phyloP scores from a whole-genome alignment of 495 filamentous ascomycete species.

The Chaetomidium leptoderma region DNA sequence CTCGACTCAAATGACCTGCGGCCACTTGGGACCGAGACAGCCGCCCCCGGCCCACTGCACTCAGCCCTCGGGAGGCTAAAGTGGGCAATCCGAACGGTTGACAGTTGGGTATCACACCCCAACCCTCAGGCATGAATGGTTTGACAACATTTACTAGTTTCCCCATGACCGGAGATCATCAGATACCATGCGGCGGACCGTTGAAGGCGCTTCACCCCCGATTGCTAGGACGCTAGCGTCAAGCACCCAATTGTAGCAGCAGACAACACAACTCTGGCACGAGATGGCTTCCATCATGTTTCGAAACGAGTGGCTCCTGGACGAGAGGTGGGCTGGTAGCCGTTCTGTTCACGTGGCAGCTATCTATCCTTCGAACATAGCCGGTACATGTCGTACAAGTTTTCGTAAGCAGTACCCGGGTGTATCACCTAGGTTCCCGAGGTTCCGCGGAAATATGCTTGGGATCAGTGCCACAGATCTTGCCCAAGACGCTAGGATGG shows the following conservation, averaged over 20 bases:
- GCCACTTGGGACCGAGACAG: neutral
- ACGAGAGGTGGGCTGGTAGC: no score
- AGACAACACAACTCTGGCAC: no score
- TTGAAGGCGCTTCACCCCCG: neutral
- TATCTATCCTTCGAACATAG: no score
- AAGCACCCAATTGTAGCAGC: no score
- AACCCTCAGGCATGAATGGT: neutral
- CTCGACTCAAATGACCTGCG: neutral
- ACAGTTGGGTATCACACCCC: neutral
- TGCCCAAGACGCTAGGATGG: neutral
- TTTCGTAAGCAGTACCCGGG: no score
- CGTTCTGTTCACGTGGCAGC: no score
- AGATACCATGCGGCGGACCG: neutral
- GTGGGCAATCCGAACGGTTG: neutral
- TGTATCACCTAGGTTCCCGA: no score
- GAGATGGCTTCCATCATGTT: no score
- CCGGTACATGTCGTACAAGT: no score
- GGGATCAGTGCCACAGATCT: no score
- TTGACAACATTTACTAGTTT: neutral
- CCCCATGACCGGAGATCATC: neutral
- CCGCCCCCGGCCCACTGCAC: neutral
- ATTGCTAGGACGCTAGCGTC: neutral
- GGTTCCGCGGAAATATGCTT: no score
- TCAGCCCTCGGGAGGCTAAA: slow-evolving; percentile 1
- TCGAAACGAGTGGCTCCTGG: no score